A percentile compares a stretch with the other conserved stretches of the same genome.
phyloP scores from a whole-genome alignment of 306 rosid genomes.

The Cajanus cajan region DNA sequence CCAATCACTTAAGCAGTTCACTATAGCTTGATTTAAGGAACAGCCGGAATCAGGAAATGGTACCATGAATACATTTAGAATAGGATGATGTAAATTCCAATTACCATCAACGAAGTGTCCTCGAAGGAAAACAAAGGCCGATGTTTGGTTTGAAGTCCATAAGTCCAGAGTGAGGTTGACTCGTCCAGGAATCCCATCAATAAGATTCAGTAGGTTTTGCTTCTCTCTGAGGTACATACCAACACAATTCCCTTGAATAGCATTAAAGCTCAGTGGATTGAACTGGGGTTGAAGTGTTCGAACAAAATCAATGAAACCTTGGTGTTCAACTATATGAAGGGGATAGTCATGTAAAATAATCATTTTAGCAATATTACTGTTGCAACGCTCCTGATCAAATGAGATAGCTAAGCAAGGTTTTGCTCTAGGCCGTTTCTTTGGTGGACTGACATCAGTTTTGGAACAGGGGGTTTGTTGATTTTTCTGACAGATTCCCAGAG shows the following conservation, averaged over 20 bases:
- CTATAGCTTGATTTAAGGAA: conserved; percentile 58
- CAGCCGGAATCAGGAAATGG: conserved; percentile 64
- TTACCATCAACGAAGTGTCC: conserved; percentile 82
- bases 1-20: conserved; percentile 71
- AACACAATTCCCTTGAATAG: conserved; percentile 66
- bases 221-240: conserved; percentile 64
- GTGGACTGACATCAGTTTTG: conserved; percentile 36
- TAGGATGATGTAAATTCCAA: conserved; percentile 77
- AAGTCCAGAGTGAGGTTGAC: conserved; percentile 79
- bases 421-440: conserved; percentile 52
- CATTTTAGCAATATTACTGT: conserved; percentile 72
- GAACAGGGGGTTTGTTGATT: conserved; percentile 32
- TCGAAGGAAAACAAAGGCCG: conserved; percentile 68
- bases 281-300: conserved; percentile 77
- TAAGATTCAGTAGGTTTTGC: conserved; percentile 59
- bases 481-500: conserved; percentile 64
- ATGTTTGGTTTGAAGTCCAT: conserved; percentile 70
- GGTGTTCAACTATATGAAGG: conserved; percentile 91
- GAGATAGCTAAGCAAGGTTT: conserved; percentile 40
- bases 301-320: conserved; percentile 64
- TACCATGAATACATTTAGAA: conserved; percentile 72
- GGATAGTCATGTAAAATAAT: conserved; percentile 84
- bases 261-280: conserved; percentile 48
- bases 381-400: conserved; percentile 70
- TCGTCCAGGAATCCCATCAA: conserved; percentile 69